Evolutionary conservation across 2,329 filamentous ascomycete species (phyloP).

Genomic region (Fusarium buharicum): DNA sequence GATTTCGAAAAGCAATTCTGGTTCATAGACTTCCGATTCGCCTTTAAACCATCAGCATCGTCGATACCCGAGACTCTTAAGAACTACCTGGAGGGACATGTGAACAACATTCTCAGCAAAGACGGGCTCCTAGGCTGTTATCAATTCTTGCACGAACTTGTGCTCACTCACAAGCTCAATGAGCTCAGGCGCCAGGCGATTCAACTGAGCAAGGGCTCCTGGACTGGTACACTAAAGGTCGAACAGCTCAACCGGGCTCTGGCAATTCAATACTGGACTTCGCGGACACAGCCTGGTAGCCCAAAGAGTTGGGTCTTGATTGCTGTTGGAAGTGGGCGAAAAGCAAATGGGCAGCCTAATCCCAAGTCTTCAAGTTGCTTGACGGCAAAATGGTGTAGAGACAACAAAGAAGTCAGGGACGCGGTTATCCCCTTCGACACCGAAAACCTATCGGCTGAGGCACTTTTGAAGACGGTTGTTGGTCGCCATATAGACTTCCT

Average conservation of each 20-base stretch:
- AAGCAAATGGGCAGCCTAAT: constrained; percentile 53
- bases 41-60: constrained; percentile 76
- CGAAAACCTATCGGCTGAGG: constrained; percentile 76
- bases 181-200: constrained; percentile 81
- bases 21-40: constrained; percentile 91
- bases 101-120: constrained; percentile 76
- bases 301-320: constrained; percentile 92
- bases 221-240: constrained; percentile 81
- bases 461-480: constrained; percentile 77
- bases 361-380: constrained; percentile 64
- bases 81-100: constrained; percentile 72
- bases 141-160: constrained; percentile 85
- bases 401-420: constrained; percentile 78
- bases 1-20: constrained; percentile 86
- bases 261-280: constrained; percentile 90
- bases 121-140: constrained; percentile 85
- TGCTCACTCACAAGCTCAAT: constrained; percentile 89
- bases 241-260: constrained; percentile 84
- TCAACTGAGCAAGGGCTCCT: constrained; percentile 74
- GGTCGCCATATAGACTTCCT: constrained; percentile 79
- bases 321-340: constrained; percentile 76
- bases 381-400: constrained; percentile 82
- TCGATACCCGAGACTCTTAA: constrained; percentile 71
- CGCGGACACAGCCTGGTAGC: constrained; percentile 61
- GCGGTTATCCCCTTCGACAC: constrained; percentile 74